Evolutionary conservation across 2,329 filamentous ascomycete genomes (phyloP).

Genomic region (Colletotrichum sp.): DNA sequence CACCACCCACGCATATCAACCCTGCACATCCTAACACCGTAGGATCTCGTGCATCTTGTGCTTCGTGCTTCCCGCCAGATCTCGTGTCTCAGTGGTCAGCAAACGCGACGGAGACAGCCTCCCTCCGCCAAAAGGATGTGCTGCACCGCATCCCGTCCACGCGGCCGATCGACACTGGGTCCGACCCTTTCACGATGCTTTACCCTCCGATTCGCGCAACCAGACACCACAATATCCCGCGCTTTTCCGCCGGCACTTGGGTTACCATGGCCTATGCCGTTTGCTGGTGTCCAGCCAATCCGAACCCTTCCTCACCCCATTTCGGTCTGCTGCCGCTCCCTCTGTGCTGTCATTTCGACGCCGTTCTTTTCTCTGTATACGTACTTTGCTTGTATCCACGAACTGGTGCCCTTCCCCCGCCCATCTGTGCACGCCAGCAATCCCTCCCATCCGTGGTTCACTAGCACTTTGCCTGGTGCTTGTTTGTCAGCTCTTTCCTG

Average conservation of each 20-base stretch:
- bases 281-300: background rate
- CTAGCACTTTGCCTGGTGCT: background rate
- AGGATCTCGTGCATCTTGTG: constrained; percentile 4
- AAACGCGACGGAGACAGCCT: background rate
- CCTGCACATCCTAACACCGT: background rate
- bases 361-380: background rate
- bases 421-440: background rate
- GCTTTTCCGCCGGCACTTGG: background rate
- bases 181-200: background rate
- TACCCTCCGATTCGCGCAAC: background rate
- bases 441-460: background rate
- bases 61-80: constrained; percentile 7
- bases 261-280: background rate
- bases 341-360: background rate
- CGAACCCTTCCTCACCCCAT: background rate
- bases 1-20: background rate
- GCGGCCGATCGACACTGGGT: constrained; percentile 4
- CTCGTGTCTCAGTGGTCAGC: constrained; percentile 16
- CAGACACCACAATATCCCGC: background rate
- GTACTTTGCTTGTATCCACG: background rate
- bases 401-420: background rate
- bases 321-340: background rate
- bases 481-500: background rate
- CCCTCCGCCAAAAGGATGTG: background rate
- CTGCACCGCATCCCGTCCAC: background rate